These are phyloP conservation scores for Paramecium sexaurelia DNA, from an alignment of 73 alveolate genomes.

Conservation along the genomic window DNA sequence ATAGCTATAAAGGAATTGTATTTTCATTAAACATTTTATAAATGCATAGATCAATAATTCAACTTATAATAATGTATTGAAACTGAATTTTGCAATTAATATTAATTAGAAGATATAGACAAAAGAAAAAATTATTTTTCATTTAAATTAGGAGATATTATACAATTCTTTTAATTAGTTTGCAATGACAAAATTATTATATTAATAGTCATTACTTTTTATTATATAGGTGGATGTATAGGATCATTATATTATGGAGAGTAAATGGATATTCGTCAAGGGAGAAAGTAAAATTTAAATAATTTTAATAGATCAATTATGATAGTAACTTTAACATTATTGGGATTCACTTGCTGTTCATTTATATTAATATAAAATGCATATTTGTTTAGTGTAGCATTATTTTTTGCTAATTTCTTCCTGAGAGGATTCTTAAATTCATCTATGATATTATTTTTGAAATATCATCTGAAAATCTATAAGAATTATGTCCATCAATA, in stretches of 20 bases:
- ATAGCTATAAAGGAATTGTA: slow-evolving; percentile 16
- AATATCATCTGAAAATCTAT: slow-evolving; percentile 28
- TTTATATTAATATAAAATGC: neutral
- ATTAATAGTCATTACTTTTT: neutral
- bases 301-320: neutral
- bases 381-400: neutral
- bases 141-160: neutral
- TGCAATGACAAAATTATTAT: slow-evolving; percentile 6
- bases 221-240: slow-evolving; percentile 23
- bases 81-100: neutral
- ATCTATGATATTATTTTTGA: slow-evolving; percentile 40
- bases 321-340: slow-evolving; percentile 7
- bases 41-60: neutral
- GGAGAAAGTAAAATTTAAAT: slow-evolving; percentile 30
- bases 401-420: slow-evolving; percentile 41
- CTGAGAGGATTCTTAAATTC: slow-evolving; percentile 51
- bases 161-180: slow-evolving; percentile 19
- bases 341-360: slow-evolving; percentile 19
- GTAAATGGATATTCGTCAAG: slow-evolving; percentile 32
- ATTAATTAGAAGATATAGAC: neutral
- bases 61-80: neutral
- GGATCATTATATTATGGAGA: slow-evolving; percentile 56
- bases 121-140: neutral
- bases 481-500: slow-evolving; percentile 16
- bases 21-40: neutral